Percentiles rank a stretch among this genome's conserved stretches.
Evolutionary conservation across 2,329 filamentous ascomycete genomes (phyloP).

Genomic region (Hypoxylon sp.): DNA sequence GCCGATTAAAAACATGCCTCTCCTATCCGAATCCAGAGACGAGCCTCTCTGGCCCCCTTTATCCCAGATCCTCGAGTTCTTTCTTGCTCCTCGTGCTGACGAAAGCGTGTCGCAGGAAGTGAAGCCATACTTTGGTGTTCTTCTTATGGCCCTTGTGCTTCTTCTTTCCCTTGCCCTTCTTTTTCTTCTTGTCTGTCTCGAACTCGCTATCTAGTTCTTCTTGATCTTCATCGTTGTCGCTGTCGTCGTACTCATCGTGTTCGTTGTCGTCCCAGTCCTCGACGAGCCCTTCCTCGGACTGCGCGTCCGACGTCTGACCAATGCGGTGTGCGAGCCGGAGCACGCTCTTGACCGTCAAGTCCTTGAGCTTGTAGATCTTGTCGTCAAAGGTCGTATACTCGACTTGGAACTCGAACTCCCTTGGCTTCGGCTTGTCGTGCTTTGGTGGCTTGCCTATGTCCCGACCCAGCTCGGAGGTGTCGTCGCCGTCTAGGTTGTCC

Average conservation of each 20-base stretch:
- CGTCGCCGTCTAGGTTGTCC: slow-evolving; percentile 41
- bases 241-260: slow-evolving; percentile 42
- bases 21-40: background rate
- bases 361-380: slow-evolving; percentile 74
- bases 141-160: slow-evolving; percentile 52
- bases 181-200: slow-evolving; percentile 52
- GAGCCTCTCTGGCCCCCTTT: background rate
- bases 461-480: slow-evolving; percentile 58
- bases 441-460: slow-evolving; percentile 66
- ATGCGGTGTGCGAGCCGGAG: slow-evolving; percentile 83
- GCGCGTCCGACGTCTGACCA: slow-evolving; percentile 57
- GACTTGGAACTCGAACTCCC: slow-evolving; percentile 75
- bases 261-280: slow-evolving; percentile 21
- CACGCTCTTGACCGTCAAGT: slow-evolving; percentile 85
- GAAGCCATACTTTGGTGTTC: slow-evolving; percentile 76
- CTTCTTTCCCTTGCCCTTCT: slow-evolving; percentile 66
- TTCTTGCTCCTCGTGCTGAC: slow-evolving; percentile 74
- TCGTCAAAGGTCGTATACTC: slow-evolving; percentile 89
- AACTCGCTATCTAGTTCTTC: slow-evolving; percentile 42
- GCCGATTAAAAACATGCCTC: background rate
- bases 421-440: slow-evolving; percentile 63
- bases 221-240: slow-evolving; percentile 38
- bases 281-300: slow-evolving; percentile 37
- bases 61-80: slow-evolving; percentile 62
- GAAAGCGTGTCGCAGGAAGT: slow-evolving; percentile 81